These are phyloP conservation scores for Coniosporium tulheliwenetii DNA, from an alignment of 2,329 filamentous ascomycete genomes.

Conservation along the genomic window DNA sequence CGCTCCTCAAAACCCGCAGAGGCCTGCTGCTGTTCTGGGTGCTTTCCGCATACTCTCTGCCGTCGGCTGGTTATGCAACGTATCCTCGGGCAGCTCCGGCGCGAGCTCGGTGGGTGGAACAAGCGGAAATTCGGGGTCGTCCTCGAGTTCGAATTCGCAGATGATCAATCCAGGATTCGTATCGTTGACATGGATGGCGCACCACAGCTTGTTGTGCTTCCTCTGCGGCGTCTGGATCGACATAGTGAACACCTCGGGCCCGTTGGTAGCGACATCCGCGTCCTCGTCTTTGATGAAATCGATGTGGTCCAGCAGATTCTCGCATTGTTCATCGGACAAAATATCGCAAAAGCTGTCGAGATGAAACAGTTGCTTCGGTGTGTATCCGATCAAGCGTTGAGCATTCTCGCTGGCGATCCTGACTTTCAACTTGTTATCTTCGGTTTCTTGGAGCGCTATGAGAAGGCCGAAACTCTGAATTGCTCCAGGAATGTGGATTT, in stretches of 20 bases:
- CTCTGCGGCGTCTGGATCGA: conserved; percentile 46
- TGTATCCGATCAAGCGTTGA: conserved; percentile 56
- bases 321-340: conserved; percentile 65
- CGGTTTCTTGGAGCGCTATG: conserved; percentile 56
- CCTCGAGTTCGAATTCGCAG: conserved; percentile 79
- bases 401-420: conserved; percentile 74
- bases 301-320: conserved; percentile 71
- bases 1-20: conserved; percentile 59
- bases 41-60: conserved; percentile 60
- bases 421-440: conserved; percentile 51
- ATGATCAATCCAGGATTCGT: conserved; percentile 56
- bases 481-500: conserved; percentile 74
- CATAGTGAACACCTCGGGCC: conserved; percentile 74
- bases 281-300: conserved; percentile 79
- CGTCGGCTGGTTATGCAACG: conserved; percentile 56
- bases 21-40: conserved; percentile 63
- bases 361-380: conserved; percentile 59
- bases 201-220: conserved; percentile 60
- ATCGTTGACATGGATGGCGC: conserved; percentile 64
- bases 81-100: conserved; percentile 55
- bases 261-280: conserved; percentile 56
- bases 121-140: conserved; percentile 54
- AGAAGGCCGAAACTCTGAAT: conserved; percentile 68
- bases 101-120: conserved; percentile 42
- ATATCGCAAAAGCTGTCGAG: conserved; percentile 70